Percentiles rank a stretch among this genome's conserved stretches.
phyloP scores from a whole-genome alignment of 805 yeast species.

The Grigorovia transvaalensis region DNA sequence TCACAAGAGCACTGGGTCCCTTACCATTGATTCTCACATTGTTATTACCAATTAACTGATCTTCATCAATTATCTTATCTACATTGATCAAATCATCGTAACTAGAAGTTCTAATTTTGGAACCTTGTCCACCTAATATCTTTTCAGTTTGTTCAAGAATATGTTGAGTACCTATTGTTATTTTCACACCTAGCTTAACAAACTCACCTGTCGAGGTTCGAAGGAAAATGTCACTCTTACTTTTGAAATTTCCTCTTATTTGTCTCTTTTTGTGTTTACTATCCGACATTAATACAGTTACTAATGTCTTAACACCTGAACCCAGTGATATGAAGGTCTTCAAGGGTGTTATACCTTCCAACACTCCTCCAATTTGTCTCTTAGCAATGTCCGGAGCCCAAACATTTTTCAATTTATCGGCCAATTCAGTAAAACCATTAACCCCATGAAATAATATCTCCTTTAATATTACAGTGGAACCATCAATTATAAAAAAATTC shows the following conservation, averaged over 20 bases:
- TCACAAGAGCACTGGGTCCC: constrained; percentile 19
- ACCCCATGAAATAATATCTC: constrained; percentile 62
- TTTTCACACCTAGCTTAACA: constrained; percentile 68
- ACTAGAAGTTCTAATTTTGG: constrained; percentile 15
- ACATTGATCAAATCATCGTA: constrained; percentile 9
- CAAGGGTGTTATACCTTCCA: constrained; percentile 79
- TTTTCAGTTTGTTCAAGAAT: constrained; percentile 73
- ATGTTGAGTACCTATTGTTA: constrained; percentile 83
- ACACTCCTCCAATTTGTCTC: constrained; percentile 70
- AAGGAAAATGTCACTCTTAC: constrained; percentile 65
- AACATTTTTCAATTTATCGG: constrained; percentile 43
- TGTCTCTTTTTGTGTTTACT: neutral
- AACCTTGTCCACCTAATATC: constrained; percentile 64
- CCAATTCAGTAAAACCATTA: constrained; percentile 58
- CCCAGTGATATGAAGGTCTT: constrained; percentile 69
- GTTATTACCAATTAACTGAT: constrained; percentile 28
- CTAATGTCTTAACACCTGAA: constrained; percentile 61
- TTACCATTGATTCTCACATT: constrained; percentile 26
- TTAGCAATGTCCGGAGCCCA: constrained; percentile 85
- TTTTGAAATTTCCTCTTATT: constrained; percentile 48
- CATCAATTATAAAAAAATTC: constrained; percentile 83
- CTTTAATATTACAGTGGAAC: constrained; percentile 59
- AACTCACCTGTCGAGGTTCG: constrained; percentile 72
- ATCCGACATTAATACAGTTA: constrained; percentile 53
- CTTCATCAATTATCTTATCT: constrained; percentile 24